Base-by-base conservation (phyloP, 768 basidiomycete genomes). In the Pleurotus tuoliensis region DNA sequence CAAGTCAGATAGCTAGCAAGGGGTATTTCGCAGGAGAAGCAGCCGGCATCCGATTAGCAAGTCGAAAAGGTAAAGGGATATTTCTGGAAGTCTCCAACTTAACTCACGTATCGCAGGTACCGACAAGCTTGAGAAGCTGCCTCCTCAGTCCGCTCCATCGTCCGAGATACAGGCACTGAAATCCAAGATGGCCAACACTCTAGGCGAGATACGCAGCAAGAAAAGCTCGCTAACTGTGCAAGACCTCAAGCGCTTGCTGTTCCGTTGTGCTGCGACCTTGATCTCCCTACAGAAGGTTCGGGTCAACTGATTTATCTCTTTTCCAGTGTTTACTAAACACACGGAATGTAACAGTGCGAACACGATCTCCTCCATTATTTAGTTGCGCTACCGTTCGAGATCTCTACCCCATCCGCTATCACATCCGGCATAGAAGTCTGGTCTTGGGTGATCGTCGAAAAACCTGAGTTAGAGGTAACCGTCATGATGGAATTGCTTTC, bases 371-470 rank as follows among this genome's bases (percentile, higher is more conserved):
- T 98, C 8, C 89, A 92, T 70, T 88, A 93, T 67, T 75, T 98
- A 22, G 94, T 98, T 6, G 77, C 81, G 34, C 70, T 98, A 15
- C 97, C 97, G 0, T 91, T 98, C 63, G 88, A 90, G 56, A 87
- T 91, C 2, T 92, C 92, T 59, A 94, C 90, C 1, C 92, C 94
- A 1, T 76, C 90, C 3, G 85, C 94, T 1, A 83, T 98, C 56
- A 81, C 91, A 13, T 83, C 91, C 1, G 95, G 92, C 0, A 87
- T 94, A 43, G 94, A 98, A 66, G 88, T 89, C 8, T 98, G 97
- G 97, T 93, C 90, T 3, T 98, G 95, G 95, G 80, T 97, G 0
- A 88, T 97, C 52, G 84, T 90, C 12, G 90, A 96, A 67, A 84
- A 91, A 57, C 86, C 91, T 0, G 81, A 82, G 47, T 76, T 89